Conservation (phyloP, 2,329 filamentous ascomycete species). For the Cladophialophora chaetospira region DNA sequence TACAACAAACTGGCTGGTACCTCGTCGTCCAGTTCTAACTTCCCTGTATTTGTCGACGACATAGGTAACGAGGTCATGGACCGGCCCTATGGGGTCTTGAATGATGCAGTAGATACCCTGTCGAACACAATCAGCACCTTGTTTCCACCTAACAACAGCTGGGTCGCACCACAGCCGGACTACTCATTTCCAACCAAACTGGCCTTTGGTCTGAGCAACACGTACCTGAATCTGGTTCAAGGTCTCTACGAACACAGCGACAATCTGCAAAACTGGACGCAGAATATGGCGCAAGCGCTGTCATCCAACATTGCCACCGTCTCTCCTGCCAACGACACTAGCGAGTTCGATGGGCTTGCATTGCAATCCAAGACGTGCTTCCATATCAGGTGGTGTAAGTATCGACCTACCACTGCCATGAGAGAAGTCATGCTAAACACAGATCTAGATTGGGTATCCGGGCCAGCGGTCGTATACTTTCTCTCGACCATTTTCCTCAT, state of each 20-base stretch:
- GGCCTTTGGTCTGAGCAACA: background rate
- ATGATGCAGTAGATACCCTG: background rate
- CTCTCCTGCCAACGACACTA: background rate
- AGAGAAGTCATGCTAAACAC: background rate
- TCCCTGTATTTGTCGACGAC: no score
- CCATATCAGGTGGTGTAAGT: background rate
- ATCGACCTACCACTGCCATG: background rate
- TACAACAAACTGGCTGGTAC: no score
- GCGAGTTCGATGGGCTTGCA: background rate
- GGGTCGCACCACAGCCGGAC: background rate
- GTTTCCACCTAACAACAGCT: background rate
- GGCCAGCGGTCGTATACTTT: background rate
- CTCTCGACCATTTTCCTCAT: background rate
- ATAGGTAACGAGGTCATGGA: no score
- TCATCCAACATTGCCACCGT: background rate
- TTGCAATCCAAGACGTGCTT: background rate
- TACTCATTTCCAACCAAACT: background rate
- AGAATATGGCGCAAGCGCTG: background rate
- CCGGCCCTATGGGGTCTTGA: background rate
- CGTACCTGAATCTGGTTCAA: no score
- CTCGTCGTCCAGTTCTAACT: no score
- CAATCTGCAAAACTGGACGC: background rate
- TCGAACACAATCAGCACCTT: background rate
- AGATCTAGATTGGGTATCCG: background rate
- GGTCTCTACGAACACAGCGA: background rate